A percentile compares a stretch with the other conserved stretches of the same genome.
Conservation (phyloP, 2,329 filamentous ascomycete species). For the Daldinia sp. region DNA sequence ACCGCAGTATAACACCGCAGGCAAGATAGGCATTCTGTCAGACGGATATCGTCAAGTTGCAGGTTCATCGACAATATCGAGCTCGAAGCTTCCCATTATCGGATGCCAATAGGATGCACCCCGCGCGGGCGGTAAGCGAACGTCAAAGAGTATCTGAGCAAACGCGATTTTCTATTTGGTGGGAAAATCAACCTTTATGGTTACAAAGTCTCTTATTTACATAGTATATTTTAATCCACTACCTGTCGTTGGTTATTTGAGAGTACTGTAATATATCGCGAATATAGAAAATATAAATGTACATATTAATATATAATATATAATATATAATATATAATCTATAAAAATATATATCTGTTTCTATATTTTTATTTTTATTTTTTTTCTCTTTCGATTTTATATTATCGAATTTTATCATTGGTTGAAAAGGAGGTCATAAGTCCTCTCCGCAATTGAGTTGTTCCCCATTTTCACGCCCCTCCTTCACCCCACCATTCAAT, state of each 20-base stretch:
- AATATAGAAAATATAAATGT: conserved; percentile 16
- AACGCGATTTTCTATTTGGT: conserved; percentile 32
- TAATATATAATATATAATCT: too few species aligned
- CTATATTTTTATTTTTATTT: not conserved
- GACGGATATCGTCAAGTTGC: conserved; percentile 10
- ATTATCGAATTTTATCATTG: conserved; percentile 32
- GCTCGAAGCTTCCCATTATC: not conserved
- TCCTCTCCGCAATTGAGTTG: conserved; percentile 36
- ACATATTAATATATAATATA: conserved; percentile 5
- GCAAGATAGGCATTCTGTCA: conserved; percentile 5
- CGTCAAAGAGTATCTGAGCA: conserved; percentile 8
- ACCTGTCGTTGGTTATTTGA: conserved; percentile 7
- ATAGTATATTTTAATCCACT: conserved; percentile 31
- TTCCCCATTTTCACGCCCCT: conserved; percentile 12
- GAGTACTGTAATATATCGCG: not conserved
- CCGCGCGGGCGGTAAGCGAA: conserved; percentile 36
- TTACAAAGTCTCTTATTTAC: conserved; percentile 5
- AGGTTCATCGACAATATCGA: conserved; percentile 13
- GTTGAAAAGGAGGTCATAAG: conserved; percentile 30
- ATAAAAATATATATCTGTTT: conserved; percentile 20
- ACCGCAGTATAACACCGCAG: conserved; percentile 2
- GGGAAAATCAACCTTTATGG: conserved; percentile 10
- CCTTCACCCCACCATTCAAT: conserved; percentile 13
- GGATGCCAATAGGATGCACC: conserved; percentile 38
- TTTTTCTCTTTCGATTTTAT: not conserved